A percentile compares a stretch with the other conserved stretches of the same genome.
Conservation (phyloP, 2,329 filamentous ascomycete species). For the Fusarium beomiforme region DNA sequence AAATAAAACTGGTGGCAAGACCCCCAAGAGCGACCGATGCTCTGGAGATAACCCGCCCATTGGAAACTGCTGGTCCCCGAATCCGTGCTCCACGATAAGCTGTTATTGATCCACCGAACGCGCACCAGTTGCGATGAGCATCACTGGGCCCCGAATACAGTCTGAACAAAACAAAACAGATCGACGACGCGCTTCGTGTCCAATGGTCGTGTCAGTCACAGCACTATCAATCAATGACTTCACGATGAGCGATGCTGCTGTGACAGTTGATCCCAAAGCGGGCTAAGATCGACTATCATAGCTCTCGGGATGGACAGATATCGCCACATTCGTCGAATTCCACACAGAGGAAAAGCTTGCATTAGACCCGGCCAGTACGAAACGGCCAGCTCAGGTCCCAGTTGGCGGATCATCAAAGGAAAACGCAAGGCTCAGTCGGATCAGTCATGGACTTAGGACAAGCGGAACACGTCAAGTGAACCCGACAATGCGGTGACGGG, state of each 20-base stretch:
- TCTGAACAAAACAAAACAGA: constrained; percentile 37
- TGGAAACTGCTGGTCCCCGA: constrained; percentile 12
- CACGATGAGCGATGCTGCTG: constrained; percentile 22
- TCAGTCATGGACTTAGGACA: constrained; percentile 9
- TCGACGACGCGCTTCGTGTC: constrained; percentile 21
- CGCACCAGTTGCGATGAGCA: constrained; percentile 19
- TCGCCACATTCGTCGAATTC: constrained; percentile 40
- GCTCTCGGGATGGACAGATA: constrained; percentile 27
- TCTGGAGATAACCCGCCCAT: constrained; percentile 3
- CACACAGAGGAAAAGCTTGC: constrained; percentile 22
- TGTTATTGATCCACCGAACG: constrained; percentile 6
- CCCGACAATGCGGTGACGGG: constrained; percentile 21
- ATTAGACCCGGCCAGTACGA: constrained; percentile 19
- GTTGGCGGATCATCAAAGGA: constrained; percentile 16
- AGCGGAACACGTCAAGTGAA: constrained; percentile 29
- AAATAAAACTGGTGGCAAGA: constrained; percentile 9
- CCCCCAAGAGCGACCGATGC: constrained; percentile 4
- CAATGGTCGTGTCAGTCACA: constrained; percentile 9
- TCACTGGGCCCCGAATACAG: not conserved
- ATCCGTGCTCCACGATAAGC: constrained; percentile 16
- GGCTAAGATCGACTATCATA: constrained; percentile 38
- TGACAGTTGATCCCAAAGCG: constrained; percentile 29
- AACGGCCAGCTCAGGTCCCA: constrained; percentile 29
- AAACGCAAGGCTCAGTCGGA: constrained; percentile 17
- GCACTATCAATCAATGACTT: constrained; percentile 32